phyloP scores from a whole-genome alignment of 192 early-diverging fungal genomes.

The Coemansia erecta region DNA sequence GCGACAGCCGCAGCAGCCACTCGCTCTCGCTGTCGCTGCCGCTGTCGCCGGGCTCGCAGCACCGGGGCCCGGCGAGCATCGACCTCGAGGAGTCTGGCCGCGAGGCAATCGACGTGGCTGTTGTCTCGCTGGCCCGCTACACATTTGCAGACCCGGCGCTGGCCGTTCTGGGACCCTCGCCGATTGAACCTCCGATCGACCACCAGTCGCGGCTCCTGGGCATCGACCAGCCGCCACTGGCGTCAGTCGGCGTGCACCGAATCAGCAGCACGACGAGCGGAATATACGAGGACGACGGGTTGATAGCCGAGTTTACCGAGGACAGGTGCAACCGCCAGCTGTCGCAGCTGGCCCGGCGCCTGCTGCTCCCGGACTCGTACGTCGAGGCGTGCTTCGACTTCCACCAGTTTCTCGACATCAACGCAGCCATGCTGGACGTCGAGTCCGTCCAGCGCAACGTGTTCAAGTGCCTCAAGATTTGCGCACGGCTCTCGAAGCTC shows the following conservation, averaged over 20 bases:
- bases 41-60: not conserved
- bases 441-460: constrained; percentile 46
- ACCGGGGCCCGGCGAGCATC: not conserved
- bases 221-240: constrained; percentile 6
- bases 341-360: constrained; percentile 26
- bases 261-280: not conserved
- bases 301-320: constrained; percentile 48
- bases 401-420: constrained; percentile 33
- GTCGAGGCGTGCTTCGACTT: constrained; percentile 45
- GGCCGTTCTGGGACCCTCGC: constrained; percentile 28
- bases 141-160: constrained; percentile 42
- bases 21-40: not conserved
- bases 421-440: constrained; percentile 7
- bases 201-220: not conserved
- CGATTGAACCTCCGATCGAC: constrained; percentile 37
- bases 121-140: constrained; percentile 45
- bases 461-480: constrained; percentile 53
- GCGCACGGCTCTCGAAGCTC: constrained; percentile 49
- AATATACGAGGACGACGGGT: constrained; percentile 26
- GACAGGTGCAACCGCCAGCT: constrained; percentile 43
- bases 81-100: not conserved
- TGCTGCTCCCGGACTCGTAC: constrained; percentile 46
- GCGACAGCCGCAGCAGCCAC: no score
- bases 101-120: constrained; percentile 25
- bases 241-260: not conserved